Conservation (phyloP, 345 rosid species). For the Pseudoturritis turrita region DNA sequence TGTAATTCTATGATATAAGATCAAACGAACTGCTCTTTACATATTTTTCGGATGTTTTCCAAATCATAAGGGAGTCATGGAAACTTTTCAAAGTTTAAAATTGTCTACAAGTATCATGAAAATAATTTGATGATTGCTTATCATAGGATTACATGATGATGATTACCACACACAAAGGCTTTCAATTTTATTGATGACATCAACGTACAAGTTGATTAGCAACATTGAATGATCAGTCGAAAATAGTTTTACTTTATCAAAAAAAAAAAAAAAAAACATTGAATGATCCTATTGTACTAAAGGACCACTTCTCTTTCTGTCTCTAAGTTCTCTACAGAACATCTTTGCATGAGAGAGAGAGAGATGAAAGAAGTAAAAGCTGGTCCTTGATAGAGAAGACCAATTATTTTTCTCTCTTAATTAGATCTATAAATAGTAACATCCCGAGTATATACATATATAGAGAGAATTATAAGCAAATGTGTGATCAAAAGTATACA, state of each 20-base stretch:
- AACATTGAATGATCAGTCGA: neutral
- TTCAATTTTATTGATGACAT: neutral
- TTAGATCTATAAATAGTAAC: conserved; percentile 17
- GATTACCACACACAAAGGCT: neutral
- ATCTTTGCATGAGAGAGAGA: neutral
- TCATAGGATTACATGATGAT: neutral
- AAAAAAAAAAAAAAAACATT: no score
- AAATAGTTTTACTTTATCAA: no score
- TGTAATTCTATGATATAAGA: neutral
- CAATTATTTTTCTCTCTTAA: neutral
- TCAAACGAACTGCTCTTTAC: neutral
- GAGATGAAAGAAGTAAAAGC: neutral
- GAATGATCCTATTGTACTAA: neutral
- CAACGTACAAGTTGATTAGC: neutral
- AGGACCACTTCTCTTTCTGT: conserved; percentile 15
- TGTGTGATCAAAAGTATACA: conserved; percentile 5
- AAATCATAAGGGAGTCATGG: neutral
- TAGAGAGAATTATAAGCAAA: neutral
- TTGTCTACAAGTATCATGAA: neutral
- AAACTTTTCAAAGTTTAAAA: neutral
- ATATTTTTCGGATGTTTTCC: neutral
- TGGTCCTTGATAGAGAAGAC: conserved; percentile 14
- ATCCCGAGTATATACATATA: neutral
- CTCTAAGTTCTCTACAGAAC: neutral
- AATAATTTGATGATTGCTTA: neutral